Base-by-base conservation (phyloP, 2,329 filamentous ascomycete species). In the Cercospora sp. region DNA sequence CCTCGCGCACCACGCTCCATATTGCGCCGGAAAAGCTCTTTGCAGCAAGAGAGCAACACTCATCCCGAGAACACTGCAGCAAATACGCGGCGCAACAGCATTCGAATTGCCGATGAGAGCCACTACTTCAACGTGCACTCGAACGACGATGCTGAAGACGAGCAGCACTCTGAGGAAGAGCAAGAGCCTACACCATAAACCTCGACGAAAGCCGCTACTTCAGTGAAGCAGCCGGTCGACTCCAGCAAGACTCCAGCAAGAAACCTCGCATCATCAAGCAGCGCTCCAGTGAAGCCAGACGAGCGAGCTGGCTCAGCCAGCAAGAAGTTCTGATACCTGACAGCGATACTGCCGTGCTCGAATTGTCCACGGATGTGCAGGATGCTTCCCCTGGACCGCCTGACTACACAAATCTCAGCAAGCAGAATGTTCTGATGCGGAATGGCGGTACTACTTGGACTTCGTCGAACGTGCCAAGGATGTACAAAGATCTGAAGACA, bases 21-120 rank as follows among this genome's bases (percentile, higher is more conserved):
- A 36, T 69, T 76, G 9, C 72, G 75, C 48, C 68, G 70, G 59
- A 68, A 60, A 57, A 67, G 67, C 3, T 65, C 64, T 2, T 16
- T 51, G 5, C 23, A 65, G 23, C 65, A 71, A 12, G 58, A 64
- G 33, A 65, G 31, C 31, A 65, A 51, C 18, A 72, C 48, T 10
- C 23, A 63, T 45, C 66, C 68, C 3, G 69, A 72, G 51, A 64
- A 70, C 23, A 76, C 75, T 4, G 69, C 67, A 7, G 67, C 69
- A 18, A 77, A 77, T 63, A 76, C 74, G 3, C 69, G 73, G 23
- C 72, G 74, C 28, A 77, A 77, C 66, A 76, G 73, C 67, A 66
- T 31, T 7, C 42, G 58, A 9, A 6, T 42, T n/a, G 16, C 8
- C 10, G 30, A 53, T 20, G n/a, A 55, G 42, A 65, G 64, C 57